Base-by-base conservation (phyloP, 2,329 filamentous ascomycete genomes). In the Arthrobotrys pseudoclavata region DNA sequence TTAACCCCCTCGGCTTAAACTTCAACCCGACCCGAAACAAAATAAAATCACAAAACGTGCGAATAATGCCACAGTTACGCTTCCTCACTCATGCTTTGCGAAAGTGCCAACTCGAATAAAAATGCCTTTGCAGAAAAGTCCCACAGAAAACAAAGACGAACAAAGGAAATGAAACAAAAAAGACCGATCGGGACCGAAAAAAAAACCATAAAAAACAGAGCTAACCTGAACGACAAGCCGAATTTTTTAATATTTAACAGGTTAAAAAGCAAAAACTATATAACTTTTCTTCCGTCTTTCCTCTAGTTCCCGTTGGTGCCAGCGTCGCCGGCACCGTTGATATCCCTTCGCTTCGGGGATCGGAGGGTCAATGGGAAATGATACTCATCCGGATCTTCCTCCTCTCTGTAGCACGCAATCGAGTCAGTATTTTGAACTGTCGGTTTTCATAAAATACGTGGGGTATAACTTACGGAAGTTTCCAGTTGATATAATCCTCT, bases 401-500 rank as follows among this genome's bases (percentile, higher is more conserved):
- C 94, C 84, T 96, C 93, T 85, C 93, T 96, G 82, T 42, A 48
- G 18, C 37, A 50, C 45, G 24, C 10, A 66, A 34, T 18, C 7
- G 53, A 12, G 37, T 63, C 37, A 40, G 47, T 37, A 18, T n/a
- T 34, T 18, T 5, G 18, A 40, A 22, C 13, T 18, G 6, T 31
- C 15, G 3, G 0, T 18, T 31, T 31, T 12, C 9, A 2, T 29
- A 9, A 29, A 37, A 37, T 22, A 13, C 22, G 6, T 6, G n/a
- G 37, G 18, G 18, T 76, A 66, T 66, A 50, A 60, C 29, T 78
- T 88, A 98, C 92, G 95, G 96, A 75, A 98, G 86, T 85, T 96
- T 97, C 96, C 96, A 99, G 34, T 95, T 92, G 82, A 98, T 93
- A 84, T 99, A 98, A 83, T 99, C 96, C 85, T 99, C 96, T 0